Conservation (phyloP, 2,329 filamentous ascomycete genomes). For the Drechmeria coniospora region DNA sequence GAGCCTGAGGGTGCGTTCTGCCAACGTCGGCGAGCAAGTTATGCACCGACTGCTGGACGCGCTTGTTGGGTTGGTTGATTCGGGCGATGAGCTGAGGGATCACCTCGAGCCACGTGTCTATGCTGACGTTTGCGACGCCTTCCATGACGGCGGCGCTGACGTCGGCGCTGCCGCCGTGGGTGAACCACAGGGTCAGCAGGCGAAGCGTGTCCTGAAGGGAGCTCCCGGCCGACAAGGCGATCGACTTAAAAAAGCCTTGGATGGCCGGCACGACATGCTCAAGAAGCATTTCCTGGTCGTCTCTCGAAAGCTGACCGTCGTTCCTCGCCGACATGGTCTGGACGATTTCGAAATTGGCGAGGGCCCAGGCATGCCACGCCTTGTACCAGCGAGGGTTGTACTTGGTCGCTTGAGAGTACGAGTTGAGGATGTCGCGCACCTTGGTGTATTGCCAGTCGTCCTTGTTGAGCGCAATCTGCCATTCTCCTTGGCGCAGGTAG, state of each 20-base stretch:
- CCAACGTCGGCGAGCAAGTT: slow-evolving; percentile 86
- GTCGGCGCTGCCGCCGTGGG: slow-evolving; percentile 74
- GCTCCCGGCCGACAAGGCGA: slow-evolving; percentile 77
- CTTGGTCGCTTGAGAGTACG: slow-evolving; percentile 80
- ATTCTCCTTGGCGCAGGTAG: slow-evolving; percentile 91
- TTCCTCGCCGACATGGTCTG: slow-evolving; percentile 58
- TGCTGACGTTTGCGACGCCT: slow-evolving; percentile 79
- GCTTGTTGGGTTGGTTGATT: slow-evolving; percentile 87
- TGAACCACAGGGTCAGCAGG: slow-evolving; percentile 89
- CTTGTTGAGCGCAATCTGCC: slow-evolving; percentile 74
- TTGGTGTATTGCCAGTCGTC: slow-evolving; percentile 80
- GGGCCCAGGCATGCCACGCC: slow-evolving; percentile 96
- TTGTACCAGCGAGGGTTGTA: slow-evolving; percentile 97
- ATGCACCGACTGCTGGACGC: slow-evolving; percentile 82
- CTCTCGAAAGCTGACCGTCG: slow-evolving; percentile 30
- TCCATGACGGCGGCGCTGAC: slow-evolving; percentile 82
- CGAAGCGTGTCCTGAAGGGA: slow-evolving; percentile 91
- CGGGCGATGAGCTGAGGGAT: slow-evolving; percentile 94
- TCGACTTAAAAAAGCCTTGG: slow-evolving; percentile 93
- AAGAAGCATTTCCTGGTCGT: slow-evolving; percentile 52
- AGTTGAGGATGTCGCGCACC: slow-evolving; percentile 76
- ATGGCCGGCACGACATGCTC: slow-evolving; percentile 92
- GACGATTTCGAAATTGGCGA: slow-evolving; percentile 97
- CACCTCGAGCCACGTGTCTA: slow-evolving; percentile 97
- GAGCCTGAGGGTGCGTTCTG: slow-evolving; percentile 81